phyloP scores from a whole-genome alignment of 495 filamentous ascomycete genomes.

The Lasiosphaeria hispida region DNA sequence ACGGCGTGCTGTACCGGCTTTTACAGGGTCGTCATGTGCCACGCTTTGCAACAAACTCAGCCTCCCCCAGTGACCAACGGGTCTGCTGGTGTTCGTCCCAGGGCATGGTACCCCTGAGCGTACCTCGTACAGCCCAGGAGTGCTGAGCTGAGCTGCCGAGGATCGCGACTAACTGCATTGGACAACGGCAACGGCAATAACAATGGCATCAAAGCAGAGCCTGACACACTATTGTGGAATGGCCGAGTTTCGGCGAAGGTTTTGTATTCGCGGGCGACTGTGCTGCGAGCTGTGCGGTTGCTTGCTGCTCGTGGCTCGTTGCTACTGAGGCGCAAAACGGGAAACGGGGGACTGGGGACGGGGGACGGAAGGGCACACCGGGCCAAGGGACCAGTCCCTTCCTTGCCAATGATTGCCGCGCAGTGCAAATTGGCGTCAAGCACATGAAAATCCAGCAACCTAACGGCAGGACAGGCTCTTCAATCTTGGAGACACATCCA shows the following conservation, averaged over 20 bases:
- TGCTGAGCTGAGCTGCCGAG: neutral
- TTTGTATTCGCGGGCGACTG: neutral
- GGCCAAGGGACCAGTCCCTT: too few relatives aligned
- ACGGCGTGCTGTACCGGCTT: conserved; percentile 6
- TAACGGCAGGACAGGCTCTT: neutral
- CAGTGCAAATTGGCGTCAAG: too few relatives aligned
- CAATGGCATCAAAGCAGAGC: neutral
- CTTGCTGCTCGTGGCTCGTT: too few relatives aligned
- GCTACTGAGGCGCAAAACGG: too few relatives aligned
- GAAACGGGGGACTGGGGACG: too few relatives aligned
- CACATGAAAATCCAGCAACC: too few relatives aligned
- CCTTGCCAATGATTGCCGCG: too few relatives aligned
- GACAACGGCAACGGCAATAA: conserved; percentile 1
- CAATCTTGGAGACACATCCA: neutral
- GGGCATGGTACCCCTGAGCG: too few relatives aligned
- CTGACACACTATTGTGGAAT: neutral
- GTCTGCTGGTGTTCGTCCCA: too few relatives aligned
- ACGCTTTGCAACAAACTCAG: neutral
- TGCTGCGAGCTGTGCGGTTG: neutral
- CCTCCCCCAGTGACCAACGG: conserved; percentile 12
- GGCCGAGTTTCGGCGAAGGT: too few relatives aligned
- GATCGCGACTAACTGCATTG: neutral
- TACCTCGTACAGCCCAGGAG: too few relatives aligned
- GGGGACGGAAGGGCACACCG: too few relatives aligned
- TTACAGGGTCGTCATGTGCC: conserved; percentile 15